Base-by-base conservation (phyloP, 164 flowering plant genomes). In the Aristolochia contorta region DNA sequence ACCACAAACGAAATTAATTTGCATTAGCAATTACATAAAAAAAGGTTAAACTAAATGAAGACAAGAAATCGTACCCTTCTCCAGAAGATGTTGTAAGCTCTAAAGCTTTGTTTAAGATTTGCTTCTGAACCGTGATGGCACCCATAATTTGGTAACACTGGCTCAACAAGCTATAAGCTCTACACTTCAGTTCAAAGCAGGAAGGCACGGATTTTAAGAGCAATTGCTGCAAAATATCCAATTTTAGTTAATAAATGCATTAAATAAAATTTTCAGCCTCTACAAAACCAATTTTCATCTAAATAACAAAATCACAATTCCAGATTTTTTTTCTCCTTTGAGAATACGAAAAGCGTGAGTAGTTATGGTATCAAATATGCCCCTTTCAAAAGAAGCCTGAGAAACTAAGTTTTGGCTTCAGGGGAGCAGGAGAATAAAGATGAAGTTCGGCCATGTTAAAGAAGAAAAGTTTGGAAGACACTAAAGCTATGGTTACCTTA, bases 131-230 rank as follows among this genome's bases (percentile, higher is more conserved):
- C 32, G 87, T 77, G 51, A 82, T 77, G n/a, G 90, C 84, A 7
- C 96, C 98, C 8, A 91, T 78, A 32, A 91, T 84, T 69, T 89
- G 91, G 66, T 91, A 91, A 63, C 92, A 86, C 69, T 89, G 94
- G 68, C 91, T 82, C 24, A 86, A 73, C 52, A 91, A 67, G 71
- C 89, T 86, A 65, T 66, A 86, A 8, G 92, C 79, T 73, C 88
- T 71, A 72, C 83, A 93, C 74, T 90, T 89, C 65, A 93, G 72
- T 48, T 93, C 96, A 65, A 90, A 83, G 79, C 86, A 90, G 1
- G 98, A 90, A 12, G 98, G 97, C 27, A 93, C 84, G 1, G 88
- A 77, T 62, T 84, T 87, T 69, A 93, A 68, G 16, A 93, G 85
- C 57, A 93, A 73, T 74, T 87, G 96, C 84, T 84, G 84, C 62